phyloP scores from a whole-genome alignment of 768 basidiomycete species.

The Lactarius vividus region DNA sequence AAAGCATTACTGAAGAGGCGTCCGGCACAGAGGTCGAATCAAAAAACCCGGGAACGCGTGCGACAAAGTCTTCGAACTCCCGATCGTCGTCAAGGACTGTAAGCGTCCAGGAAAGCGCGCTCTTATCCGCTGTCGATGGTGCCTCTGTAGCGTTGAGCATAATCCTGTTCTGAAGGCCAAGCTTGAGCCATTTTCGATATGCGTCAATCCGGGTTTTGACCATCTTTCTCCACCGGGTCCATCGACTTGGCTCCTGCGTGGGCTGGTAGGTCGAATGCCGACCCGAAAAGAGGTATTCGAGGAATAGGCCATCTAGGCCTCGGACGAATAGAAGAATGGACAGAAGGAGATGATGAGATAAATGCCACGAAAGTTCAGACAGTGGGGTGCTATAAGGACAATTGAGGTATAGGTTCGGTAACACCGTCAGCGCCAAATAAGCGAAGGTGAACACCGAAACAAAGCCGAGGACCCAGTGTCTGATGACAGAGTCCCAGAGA shows the following conservation, averaged over 20 bases:
- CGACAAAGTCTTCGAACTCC: slow-evolving; percentile 10
- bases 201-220: not conserved
- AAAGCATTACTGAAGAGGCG: not conserved
- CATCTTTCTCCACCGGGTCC: not conserved
- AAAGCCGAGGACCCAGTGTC: not conserved
- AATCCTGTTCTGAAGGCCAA: slow-evolving; percentile 5
- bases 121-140: not conserved
- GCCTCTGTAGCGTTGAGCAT: slow-evolving; percentile 2
- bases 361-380: not conserved
- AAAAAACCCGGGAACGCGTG: slow-evolving; percentile 14
- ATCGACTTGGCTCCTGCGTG: not conserved
- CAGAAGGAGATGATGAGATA: not conserved
- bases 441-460: not conserved
- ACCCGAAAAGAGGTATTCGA: not conserved
- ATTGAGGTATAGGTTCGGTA: not conserved
- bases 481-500: not conserved
- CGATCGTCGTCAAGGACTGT: slow-evolving; percentile 4
- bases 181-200: not conserved
- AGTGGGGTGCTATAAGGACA: slow-evolving; percentile 12
- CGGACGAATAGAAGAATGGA: not conserved
- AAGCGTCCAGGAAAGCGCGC: slow-evolving; percentile 12
- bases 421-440: too few relatives aligned
- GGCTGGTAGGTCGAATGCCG: not conserved
- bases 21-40: not conserved
- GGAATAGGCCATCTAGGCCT: not conserved